Conservation (phyloP, 1,139 yeast species). For the Meyerozyma smithsonii region DNA sequence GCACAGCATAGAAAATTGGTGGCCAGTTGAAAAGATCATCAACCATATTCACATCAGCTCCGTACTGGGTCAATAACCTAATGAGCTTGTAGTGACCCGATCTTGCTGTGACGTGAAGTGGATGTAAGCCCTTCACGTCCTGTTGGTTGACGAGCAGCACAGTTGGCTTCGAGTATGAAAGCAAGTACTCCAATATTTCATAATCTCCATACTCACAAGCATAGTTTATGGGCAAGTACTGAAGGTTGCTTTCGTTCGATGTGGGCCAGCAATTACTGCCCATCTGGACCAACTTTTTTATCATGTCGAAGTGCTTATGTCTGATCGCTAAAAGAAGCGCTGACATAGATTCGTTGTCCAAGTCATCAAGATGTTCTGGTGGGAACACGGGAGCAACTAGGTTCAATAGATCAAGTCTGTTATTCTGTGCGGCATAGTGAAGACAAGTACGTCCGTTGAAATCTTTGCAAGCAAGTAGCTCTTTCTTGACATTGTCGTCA, state of each 20-base stretch:
- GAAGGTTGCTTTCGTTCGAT: conserved; percentile 44
- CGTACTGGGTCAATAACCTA: conserved; percentile 61
- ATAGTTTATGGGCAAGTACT: conserved; percentile 78
- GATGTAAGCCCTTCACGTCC: conserved; percentile 85
- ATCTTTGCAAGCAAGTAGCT: conserved; percentile 43
- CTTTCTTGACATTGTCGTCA: conserved; percentile 15
- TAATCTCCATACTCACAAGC: conserved; percentile 86
- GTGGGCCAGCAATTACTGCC: conserved; percentile 58
- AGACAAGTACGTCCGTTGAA: conserved; percentile 78
- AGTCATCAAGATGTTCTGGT: conserved; percentile 37
- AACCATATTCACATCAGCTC: conserved; percentile 72
- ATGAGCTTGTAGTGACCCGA: conserved; percentile 73
- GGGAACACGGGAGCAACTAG: conserved; percentile 41
- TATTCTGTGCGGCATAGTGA: conserved; percentile 80
- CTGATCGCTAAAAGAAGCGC: conserved; percentile 79
- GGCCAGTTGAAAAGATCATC: conserved; percentile 94
- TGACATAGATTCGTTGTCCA: conserved; percentile 73
- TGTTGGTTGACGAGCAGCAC: conserved; percentile 40
- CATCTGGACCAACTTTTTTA: conserved; percentile 36
- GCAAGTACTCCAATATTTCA: conserved; percentile 61
- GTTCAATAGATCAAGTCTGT: conserved; percentile 51
- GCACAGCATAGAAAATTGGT: conserved; percentile 85
- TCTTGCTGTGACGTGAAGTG: conserved; percentile 84
- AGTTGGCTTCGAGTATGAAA: conserved; percentile 26
- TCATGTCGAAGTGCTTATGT: conserved; percentile 54